phyloP scores from a whole-genome alignment of 2,329 filamentous ascomycete species.

The Claviceps citrina region DNA sequence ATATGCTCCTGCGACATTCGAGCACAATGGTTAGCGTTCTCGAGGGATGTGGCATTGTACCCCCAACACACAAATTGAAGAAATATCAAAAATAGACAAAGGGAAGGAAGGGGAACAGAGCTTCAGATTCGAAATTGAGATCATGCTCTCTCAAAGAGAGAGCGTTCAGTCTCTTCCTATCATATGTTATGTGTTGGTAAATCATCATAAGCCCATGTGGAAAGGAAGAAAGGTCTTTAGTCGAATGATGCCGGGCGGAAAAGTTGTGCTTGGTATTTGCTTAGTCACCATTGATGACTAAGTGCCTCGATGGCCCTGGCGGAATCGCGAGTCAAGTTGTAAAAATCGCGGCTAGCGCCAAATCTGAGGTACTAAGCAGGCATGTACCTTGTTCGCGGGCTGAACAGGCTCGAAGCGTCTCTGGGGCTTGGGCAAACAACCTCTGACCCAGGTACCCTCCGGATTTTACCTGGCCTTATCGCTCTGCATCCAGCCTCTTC shows the following conservation, averaged over 20 bases:
- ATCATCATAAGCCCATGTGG: constrained; percentile 45
- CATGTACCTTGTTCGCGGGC: background rate
- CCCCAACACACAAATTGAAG: too few relatives aligned
- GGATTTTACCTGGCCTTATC: too few relatives aligned
- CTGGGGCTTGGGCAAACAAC: background rate
- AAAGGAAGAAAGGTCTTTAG: constrained; percentile 12
- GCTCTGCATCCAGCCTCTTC: constrained; percentile 2
- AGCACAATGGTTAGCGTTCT: too few relatives aligned
- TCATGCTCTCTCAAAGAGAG: constrained; percentile 38
- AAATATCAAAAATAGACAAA: too few relatives aligned
- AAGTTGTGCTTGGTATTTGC: background rate
- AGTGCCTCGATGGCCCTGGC: background rate
- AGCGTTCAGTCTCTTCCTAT: constrained; percentile 57
- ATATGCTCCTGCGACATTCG: too few relatives aligned
- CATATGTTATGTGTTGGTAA: constrained; percentile 34
- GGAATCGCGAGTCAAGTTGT: background rate
- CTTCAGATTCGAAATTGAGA: constrained; percentile 50
- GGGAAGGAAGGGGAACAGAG: constrained; percentile 13
- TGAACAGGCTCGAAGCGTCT: background rate
- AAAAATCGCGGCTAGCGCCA: background rate
- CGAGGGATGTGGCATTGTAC: too few relatives aligned
- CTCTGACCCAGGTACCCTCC: background rate
- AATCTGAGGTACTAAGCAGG: background rate
- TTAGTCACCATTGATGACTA: constrained; percentile 2
- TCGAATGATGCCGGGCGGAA: too few relatives aligned